Percentiles rank a stretch among this genome's conserved stretches.
Evolutionary conservation across 805 yeast species (phyloP).

Genomic region (Wickerhamiella nectarea): DNA sequence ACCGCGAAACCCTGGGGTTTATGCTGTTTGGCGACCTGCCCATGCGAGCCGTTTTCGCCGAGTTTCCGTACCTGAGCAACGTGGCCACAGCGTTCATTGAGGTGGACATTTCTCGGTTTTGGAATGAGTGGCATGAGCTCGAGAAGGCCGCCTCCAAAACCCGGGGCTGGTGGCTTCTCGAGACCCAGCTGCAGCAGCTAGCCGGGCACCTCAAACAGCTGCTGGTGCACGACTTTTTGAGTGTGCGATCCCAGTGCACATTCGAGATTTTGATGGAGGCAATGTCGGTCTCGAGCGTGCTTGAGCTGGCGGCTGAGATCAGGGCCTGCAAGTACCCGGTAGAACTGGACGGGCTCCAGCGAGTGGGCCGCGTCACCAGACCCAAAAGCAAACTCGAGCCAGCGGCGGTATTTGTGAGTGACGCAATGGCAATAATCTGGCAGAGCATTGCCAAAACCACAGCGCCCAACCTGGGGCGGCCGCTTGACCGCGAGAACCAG

Average conservation of each 20-base stretch:
- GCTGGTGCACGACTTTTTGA: neutral
- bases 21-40: constrained; percentile 2
- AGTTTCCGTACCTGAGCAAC: neutral
- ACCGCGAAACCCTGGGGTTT: constrained; percentile 1
- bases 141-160: no score
- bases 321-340: neutral
- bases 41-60: neutral
- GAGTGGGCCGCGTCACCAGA: neutral
- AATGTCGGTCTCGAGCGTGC: neutral
- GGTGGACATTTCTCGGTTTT: neutral
- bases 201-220: neutral
- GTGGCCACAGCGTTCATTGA: constrained; percentile 1
- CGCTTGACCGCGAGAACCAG: neutral
- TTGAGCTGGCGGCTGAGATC: constrained; percentile 1
- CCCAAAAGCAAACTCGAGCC: neutral
- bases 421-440: constrained; percentile 3
- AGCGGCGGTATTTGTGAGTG: neutral
- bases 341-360: neutral
- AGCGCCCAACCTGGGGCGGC: no score
- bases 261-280: neutral
- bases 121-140: neutral
- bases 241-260: constrained; percentile 1
- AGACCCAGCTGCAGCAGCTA: neutral
- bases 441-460: no score
- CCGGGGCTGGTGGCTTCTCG: neutral